These are phyloP conservation scores for Apiotrichum porosum DNA, from an alignment of 1,284 basidiomycete species.

Conservation along the genomic window DNA sequence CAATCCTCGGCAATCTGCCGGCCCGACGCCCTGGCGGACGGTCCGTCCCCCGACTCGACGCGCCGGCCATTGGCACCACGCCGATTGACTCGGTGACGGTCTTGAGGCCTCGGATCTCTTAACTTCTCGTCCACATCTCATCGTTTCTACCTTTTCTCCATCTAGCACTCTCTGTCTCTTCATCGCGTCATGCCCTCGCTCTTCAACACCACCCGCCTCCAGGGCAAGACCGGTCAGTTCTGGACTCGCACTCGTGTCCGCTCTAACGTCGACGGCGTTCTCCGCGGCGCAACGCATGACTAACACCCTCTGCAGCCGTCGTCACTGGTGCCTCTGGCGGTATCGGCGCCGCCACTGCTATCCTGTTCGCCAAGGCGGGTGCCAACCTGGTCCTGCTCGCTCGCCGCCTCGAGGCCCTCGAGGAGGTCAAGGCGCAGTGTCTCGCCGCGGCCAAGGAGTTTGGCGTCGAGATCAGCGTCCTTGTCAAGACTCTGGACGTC, in stretches of 20 bases:
- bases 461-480: background rate
- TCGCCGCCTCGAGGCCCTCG: constrained; percentile 55
- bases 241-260: background rate
- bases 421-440: constrained; percentile 50
- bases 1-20: background rate
- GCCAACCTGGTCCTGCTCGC: constrained; percentile 60
- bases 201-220: constrained; percentile 20
- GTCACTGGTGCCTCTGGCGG: constrained; percentile 48
- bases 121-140: too few relatives aligned
- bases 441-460: constrained; percentile 5
- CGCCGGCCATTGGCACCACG: background rate
- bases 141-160: background rate
- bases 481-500: constrained; percentile 16
- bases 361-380: constrained; percentile 55
- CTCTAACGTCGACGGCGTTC: background rate
- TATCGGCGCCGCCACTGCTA: constrained; percentile 48
- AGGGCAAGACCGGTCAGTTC: constrained; percentile 21
- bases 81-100: background rate
- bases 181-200: constrained; percentile 10
- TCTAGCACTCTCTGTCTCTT: background rate
- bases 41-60: too few relatives aligned
- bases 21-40: background rate
- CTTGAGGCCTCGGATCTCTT: too few relatives aligned
- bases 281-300: background rate
- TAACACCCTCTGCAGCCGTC: constrained; percentile 23